phyloP scores from a whole-genome alignment of 2,329 filamentous ascomycete species.

The Nothophaeocryptopus gaeumannii region DNA sequence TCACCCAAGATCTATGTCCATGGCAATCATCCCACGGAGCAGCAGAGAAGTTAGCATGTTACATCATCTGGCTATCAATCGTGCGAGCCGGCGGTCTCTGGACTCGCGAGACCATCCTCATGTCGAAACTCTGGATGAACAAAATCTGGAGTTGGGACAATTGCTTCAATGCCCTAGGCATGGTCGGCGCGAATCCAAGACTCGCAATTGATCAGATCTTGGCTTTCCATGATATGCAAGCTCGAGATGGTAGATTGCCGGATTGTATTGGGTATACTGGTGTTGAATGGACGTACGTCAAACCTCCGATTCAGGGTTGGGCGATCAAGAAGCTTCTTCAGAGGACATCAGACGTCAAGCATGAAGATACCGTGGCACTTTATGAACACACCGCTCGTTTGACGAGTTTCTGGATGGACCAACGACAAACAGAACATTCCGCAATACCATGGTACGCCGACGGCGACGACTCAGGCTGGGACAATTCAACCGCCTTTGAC shows the following conservation, averaged over 20 bases:
- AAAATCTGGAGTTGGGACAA: constrained; percentile 4
- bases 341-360: neutral
- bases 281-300: constrained; percentile 5
- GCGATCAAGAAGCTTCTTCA: neutral
- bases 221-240: constrained; percentile 1
- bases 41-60: neutral
- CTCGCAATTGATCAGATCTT: constrained; percentile 3
- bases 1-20: neutral
- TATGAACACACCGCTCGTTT: constrained; percentile 1
- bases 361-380: neutral
- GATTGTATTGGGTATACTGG: constrained; percentile 2
- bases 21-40: neutral
- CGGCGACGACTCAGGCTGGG: constrained; percentile 5
- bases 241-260: constrained; percentile 1
- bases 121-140: constrained; percentile 3
- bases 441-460: constrained; percentile 2
- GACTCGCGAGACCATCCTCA: constrained; percentile 1
- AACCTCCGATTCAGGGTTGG: constrained; percentile 3
- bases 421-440: neutral
- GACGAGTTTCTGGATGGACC: constrained; percentile 1
- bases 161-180: constrained; percentile 4
- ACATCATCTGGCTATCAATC: constrained; percentile 3
- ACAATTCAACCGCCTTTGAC: constrained; percentile 3
- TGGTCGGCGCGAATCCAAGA: neutral
- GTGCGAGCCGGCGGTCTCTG: constrained; percentile 1